Base-by-base conservation (phyloP, 371 early-diverging fungal species). In the Circinella minor region DNA sequence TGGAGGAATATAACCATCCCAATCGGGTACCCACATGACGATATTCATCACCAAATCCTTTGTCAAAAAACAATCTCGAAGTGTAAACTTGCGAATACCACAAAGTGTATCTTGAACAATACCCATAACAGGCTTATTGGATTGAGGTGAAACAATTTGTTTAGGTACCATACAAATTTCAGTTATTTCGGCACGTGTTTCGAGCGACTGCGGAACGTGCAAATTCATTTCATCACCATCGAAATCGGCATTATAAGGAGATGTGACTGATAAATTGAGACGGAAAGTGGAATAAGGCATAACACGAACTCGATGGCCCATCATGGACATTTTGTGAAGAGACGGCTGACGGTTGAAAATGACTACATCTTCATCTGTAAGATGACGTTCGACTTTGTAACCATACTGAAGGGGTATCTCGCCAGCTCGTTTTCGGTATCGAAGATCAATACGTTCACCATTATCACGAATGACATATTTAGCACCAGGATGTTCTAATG, bases 151-250 rank as follows among this genome's bases (percentile, higher is more conserved):
- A 4, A 99, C 91, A 76, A 99, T 97, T 84, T 99, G 98, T 75
- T 93, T 95, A 11, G 99, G 96, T 3, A 99, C 99, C 94, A 97
- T 95, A 80, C 96, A 96, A 57, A 99, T 89, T 84, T 98, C 96
- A 70, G 88, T 88, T 49, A 99, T 86, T 84, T 99, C 99, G 15
- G 99, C 96, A 59, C 94, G 92, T 8, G 99, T 92, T 80, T 97
- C 98, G 70, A 93, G 85, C 11, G 94, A 94, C 80, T 99, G 99
- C 38, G 99, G 99, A 37, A 99, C 96, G 81, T 99, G 99, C 84
- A 99, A 81, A 83, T 99, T 99, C 99, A 99, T 99, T 84, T 99
- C 99, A 82, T 99, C 99, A 66, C 99, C 99, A 81, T 99, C 99
- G 85, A 99, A 99, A 90, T 99, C 99, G 69, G 99, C 99, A 77